A percentile compares a stretch with the other conserved stretches of the same genome.
These are phyloP conservation scores for Geranium incanum DNA, from an alignment of 441 rosid genomes.

Conservation along the genomic window DNA sequence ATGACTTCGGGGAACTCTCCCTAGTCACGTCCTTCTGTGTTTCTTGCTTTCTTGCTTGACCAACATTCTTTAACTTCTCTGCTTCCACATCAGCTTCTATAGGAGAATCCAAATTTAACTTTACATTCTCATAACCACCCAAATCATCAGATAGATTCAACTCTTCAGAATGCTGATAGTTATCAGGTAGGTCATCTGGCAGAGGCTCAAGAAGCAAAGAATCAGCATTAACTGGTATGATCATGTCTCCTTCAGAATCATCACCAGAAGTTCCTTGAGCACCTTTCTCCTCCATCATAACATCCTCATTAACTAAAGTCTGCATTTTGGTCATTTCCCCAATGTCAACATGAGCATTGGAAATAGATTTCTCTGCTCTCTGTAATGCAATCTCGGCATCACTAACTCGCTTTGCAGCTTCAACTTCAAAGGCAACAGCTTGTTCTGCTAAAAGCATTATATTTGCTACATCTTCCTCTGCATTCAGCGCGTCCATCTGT, in stretches of 20 bases:
- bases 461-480: constrained; percentile 87
- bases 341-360: constrained; percentile 38
- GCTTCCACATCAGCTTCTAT: constrained; percentile 56
- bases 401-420: constrained; percentile 56
- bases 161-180: constrained; percentile 40
- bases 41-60: constrained; percentile 48
- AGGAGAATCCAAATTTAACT: constrained; percentile 40
- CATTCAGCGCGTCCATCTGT: constrained; percentile 60
- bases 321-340: constrained; percentile 28
- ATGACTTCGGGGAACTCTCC: constrained; percentile 74
- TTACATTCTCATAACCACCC: constrained; percentile 54
- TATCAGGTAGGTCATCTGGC: constrained; percentile 39
- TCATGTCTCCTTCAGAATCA: constrained; percentile 37
- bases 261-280: constrained; percentile 30
- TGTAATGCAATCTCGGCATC: constrained; percentile 82
- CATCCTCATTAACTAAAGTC: constrained; percentile 36
- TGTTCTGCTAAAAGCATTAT: constrained; percentile 92
- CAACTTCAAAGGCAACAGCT: constrained; percentile 90
- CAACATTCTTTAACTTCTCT: constrained; percentile 54
- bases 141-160: constrained; percentile 39
- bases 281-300: constrained; percentile 34
- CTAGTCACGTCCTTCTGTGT: constrained; percentile 55
- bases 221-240: constrained; percentile 36
- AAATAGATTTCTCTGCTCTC: constrained; percentile 56
- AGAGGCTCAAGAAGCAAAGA: constrained; percentile 30